Percentiles rank a stretch among this genome's conserved stretches.
These are phyloP conservation scores for Acacia crassicarpa DNA, from an alignment of 306 rosid species.

Conservation along the genomic window DNA sequence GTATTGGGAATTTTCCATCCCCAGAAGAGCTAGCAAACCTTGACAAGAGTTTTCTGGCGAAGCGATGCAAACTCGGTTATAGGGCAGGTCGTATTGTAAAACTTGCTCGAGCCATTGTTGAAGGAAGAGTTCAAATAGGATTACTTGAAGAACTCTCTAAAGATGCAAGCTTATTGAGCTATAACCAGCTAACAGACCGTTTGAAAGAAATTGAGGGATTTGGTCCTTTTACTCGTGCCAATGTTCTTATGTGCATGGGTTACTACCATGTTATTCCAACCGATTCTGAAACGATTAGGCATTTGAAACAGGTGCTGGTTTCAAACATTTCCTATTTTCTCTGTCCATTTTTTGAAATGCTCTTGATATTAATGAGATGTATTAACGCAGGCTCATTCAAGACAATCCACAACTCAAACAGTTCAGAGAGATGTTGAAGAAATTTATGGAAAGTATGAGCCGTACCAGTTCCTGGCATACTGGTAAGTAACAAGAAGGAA, in stretches of 20 bases:
- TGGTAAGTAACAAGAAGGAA: conserved; percentile 32
- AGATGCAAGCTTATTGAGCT: conserved; percentile 38
- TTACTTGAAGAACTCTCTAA: conserved; percentile 45
- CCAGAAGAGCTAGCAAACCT: conserved; percentile 49
- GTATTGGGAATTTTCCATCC: conserved; percentile 49
- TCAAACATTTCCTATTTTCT: not conserved
- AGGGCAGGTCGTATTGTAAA: conserved; percentile 47
- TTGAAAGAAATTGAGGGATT: conserved; percentile 55
- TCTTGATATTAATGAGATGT: not conserved
- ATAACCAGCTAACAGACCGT: conserved; percentile 32
- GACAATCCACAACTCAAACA: conserved; percentile 30
- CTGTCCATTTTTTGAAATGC: not conserved
- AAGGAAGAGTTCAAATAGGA: conserved; percentile 46
- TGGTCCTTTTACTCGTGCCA: conserved; percentile 56
- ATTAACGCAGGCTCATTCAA: conserved; percentile 44
- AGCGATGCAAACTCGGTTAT: conserved; percentile 56
- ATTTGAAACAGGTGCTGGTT: conserved; percentile 45
- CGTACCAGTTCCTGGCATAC: conserved; percentile 63
- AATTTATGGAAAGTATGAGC: conserved; percentile 52
- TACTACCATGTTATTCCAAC: conserved; percentile 54
- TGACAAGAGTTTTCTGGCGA: conserved; percentile 40
- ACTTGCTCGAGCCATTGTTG: conserved; percentile 45
- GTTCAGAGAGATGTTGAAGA: conserved; percentile 42
- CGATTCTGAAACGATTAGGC: conserved; percentile 56
- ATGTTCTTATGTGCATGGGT: conserved; percentile 62